Evolutionary conservation across 2,329 filamentous ascomycete species (phyloP).

Genomic region (Geosmithia putterillii): DNA sequence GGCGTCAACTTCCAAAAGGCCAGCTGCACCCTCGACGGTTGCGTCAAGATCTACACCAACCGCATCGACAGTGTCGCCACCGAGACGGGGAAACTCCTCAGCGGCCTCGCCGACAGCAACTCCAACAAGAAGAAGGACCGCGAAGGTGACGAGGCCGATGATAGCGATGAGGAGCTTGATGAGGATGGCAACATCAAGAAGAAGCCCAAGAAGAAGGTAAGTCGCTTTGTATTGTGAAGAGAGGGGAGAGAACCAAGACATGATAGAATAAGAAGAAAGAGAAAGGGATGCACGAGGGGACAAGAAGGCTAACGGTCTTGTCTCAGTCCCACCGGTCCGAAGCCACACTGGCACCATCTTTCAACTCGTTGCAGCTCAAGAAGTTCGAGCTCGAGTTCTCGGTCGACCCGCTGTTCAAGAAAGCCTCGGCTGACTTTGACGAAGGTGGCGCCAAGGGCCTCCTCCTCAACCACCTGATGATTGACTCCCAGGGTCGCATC

Average conservation of each 20-base stretch:
- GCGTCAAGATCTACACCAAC: constrained; percentile 98
- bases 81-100: constrained; percentile 89
- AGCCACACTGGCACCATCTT: constrained; percentile 82
- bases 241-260: neutral
- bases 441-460: constrained; percentile 95
- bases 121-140: constrained; percentile 64
- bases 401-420: constrained; percentile 98
- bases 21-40: constrained; percentile 92
- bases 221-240: constrained; percentile 3
- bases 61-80: constrained; percentile 96
- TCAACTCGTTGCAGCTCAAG: constrained; percentile 80
- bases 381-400: constrained; percentile 96
- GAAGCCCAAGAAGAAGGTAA: constrained; percentile 65
- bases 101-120: constrained; percentile 80
- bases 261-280: too few relatives aligned
- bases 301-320: neutral
- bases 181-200: constrained; percentile 48
- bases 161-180: constrained; percentile 47
- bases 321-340: constrained; percentile 60
- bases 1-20: constrained; percentile 98
- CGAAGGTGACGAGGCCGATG: constrained; percentile 53
- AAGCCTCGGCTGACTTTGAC: constrained; percentile 95
- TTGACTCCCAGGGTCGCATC: constrained; percentile 82
- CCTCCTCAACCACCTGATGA: constrained; percentile 90
- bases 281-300: too few relatives aligned